A percentile compares a stretch with the other conserved stretches of the same genome.
Evolutionary conservation across 345 rosid species (phyloP).

Genomic region (Clarkia xantiana): DNA sequence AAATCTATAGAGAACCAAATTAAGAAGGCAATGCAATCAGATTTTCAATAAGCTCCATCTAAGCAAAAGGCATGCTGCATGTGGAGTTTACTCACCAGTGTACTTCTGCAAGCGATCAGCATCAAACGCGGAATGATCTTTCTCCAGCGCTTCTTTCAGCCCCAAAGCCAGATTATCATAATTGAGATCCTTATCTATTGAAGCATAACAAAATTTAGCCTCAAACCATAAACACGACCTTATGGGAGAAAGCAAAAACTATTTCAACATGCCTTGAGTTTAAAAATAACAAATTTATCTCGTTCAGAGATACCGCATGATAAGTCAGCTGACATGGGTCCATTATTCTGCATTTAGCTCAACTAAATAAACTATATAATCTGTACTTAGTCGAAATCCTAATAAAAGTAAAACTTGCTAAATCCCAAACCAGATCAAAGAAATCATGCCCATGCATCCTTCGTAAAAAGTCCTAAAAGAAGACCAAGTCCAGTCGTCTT

Average conservation of each 20-base stretch:
- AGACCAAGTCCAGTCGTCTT: too few species aligned
- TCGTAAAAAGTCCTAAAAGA: too few species aligned
- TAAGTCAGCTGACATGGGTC: too few species aligned
- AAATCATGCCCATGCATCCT: too few species aligned
- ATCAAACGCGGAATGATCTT: slow-evolving; percentile 54
- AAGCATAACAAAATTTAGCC: background rate
- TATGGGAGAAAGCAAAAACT: background rate
- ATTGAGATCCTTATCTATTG: slow-evolving; percentile 41
- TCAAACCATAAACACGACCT: background rate
- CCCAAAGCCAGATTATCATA: slow-evolving; percentile 58
- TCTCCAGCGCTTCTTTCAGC: slow-evolving; percentile 49
- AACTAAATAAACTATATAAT: too few species aligned
- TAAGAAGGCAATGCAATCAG: background rate
- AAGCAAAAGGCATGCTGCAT: background rate
- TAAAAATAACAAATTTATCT: too few species aligned
- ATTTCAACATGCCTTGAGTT: too few species aligned
- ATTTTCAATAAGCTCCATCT: background rate
- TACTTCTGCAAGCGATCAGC: slow-evolving; percentile 52
- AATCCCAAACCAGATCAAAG: too few species aligned
- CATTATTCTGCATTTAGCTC: too few species aligned
- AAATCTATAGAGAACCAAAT: background rate
- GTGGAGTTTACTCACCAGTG: slow-evolving; percentile 28
- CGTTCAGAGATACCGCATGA: too few species aligned
- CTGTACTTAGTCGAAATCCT: too few species aligned
- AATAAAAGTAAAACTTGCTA: too few species aligned